Percentiles rank a stretch among this genome's conserved stretches.
Evolutionary conservation across 441 rosid species (phyloP).

Genomic region (Populus hybrid): DNA sequence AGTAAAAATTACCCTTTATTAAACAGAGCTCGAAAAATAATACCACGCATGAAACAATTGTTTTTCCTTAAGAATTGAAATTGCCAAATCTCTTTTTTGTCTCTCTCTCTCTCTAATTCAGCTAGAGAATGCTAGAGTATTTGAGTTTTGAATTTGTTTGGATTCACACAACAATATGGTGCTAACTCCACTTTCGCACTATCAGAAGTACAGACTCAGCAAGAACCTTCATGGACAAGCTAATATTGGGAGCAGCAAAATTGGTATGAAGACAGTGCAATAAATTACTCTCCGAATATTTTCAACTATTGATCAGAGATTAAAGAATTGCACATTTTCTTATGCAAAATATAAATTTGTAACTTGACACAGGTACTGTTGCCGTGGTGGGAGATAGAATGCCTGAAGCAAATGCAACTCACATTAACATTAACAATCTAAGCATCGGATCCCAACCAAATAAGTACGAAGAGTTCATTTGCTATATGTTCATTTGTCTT

Average conservation of each 20-base stretch:
- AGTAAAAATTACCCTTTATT: background rate
- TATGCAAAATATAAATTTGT: background rate
- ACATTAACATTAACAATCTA: conserved; percentile 50
- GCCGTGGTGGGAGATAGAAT: conserved; percentile 55
- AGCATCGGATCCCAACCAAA: conserved; percentile 67
- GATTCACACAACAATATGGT: background rate
- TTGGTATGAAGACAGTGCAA: conserved; percentile 40
- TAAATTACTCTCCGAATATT: background rate
- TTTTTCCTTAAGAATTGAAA: too few species aligned
- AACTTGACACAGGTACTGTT: conserved; percentile 44
- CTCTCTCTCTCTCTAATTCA: background rate
- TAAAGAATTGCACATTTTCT: background rate
- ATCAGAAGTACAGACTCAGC: conserved; percentile 95
- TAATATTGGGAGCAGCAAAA: conserved; percentile 59
- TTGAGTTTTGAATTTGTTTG: background rate
- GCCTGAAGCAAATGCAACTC: conserved; percentile 63
- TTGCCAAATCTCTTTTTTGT: too few species aligned
- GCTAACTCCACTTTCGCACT: conserved; percentile 23
- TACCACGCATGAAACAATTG: background rate
- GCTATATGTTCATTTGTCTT: too few species aligned
- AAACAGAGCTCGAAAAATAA: background rate
- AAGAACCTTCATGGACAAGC: conserved; percentile 92
- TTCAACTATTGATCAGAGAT: conserved; percentile 6
- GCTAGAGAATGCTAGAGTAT: background rate
- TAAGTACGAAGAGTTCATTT: conserved; percentile 47